phyloP scores from a whole-genome alignment of 2,329 filamentous ascomycete species.

The Pleurostoma richardsiae region DNA sequence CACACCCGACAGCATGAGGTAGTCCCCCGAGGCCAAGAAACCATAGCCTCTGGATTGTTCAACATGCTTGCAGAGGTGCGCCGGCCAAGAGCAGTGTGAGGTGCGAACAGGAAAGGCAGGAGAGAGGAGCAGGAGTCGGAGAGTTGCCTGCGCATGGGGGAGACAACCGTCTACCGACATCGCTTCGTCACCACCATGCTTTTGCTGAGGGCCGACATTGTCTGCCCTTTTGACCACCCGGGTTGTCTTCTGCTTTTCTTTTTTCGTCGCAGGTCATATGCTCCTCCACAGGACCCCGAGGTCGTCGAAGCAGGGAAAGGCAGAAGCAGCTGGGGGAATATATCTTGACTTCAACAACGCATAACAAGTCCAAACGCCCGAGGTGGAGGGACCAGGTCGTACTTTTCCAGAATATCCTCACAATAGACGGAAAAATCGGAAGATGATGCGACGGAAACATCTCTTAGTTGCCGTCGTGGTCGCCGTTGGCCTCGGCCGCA shows the following conservation, averaged over 20 bases:
- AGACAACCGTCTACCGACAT: neutral
- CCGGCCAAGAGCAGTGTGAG: too few species aligned
- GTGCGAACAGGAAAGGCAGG: too few species aligned
- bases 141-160: too few species aligned
- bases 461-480: constrained; percentile 44
- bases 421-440: constrained; percentile 13
- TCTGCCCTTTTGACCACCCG: constrained; percentile 6
- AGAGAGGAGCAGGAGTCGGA: too few species aligned
- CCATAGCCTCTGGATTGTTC: constrained; percentile 1
- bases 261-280: constrained; percentile 14
- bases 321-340: constrained; percentile 34
- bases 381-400: constrained; percentile 38
- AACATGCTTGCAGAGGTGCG: neutral
- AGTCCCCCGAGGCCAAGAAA: constrained; percentile 1
- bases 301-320: constrained; percentile 23
- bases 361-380: constrained; percentile 43
- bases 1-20: constrained; percentile 10
- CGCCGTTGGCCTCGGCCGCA: constrained; percentile 48
- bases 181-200: neutral
- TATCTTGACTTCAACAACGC: constrained; percentile 36
- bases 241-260: constrained; percentile 6
- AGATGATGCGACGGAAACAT: constrained; percentile 8
- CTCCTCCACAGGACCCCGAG: constrained; percentile 10
- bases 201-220: neutral
- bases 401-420: constrained; percentile 14